Evolutionary conservation across 2,329 filamentous ascomycete genomes (phyloP), one percentile per base, ranked within the genome.

Genomic region (Sclerotinia sclerotiorum): DNA sequence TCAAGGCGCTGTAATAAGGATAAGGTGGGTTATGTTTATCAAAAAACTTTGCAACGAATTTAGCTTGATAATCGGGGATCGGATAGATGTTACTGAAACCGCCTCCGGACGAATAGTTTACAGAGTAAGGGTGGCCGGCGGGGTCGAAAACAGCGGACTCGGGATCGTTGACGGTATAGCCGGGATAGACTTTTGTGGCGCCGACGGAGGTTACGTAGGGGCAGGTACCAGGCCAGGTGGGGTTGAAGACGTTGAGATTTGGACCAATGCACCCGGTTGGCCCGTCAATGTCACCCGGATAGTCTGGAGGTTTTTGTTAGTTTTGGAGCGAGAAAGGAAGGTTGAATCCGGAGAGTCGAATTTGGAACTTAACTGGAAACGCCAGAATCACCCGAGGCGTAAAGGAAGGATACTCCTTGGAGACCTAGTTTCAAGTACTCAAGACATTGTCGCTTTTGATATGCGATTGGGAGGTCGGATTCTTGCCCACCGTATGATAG

Each of bases 401-500:
- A 80, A 57, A 83, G 74, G 42, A 83, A 77, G 4, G 80, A 82
- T 44, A 81, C 76, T 10, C 82, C 82, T 71, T 81, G 81, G 17
- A 83, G 76, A 2, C 80, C 82, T 0, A 85, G 79, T 74, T 85
- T 85, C 77, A 85, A 78, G 71, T 83, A 82, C 77, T 83, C 82
- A 61, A 77, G 75, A 74, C 82, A 83, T 76, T 84, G 82, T 7
- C 82, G 79, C 71, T 83, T 79, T 74, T 86, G 83, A 76, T 88
- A 88, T 69, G 78, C 80, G 7, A 80, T 77, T 0, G 85, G 84
- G 19, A 87, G 78, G 51, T 83, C 82, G 13, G 79, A 77, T 76
- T 88, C 85, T 57, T 82, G 80, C 46, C 81, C 82, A 51, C 83
- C 84, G 73, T 86, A 86, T 21, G 82, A 84, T 71, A 87, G 82